Percentiles rank a stretch among this genome's conserved stretches.
phyloP scores from a whole-genome alignment of 2,329 filamentous ascomycete genomes.

The Nemania diffusa region DNA sequence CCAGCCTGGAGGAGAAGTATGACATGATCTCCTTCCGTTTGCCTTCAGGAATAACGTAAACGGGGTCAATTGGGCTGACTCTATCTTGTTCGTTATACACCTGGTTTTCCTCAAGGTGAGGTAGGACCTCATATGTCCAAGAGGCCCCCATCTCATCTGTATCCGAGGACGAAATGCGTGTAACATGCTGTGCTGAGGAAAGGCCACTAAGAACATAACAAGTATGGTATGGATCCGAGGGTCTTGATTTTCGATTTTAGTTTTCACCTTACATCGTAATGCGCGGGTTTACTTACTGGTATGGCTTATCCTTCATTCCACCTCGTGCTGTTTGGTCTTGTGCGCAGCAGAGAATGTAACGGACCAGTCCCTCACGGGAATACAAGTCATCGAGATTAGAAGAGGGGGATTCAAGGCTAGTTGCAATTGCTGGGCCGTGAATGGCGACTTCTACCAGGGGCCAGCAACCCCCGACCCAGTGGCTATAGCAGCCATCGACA shows the following conservation, averaged over 20 bases:
- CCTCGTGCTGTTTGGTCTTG: constrained; percentile 78
- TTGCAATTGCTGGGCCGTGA: constrained; percentile 57
- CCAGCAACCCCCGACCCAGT: constrained; percentile 98
- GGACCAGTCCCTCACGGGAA: constrained; percentile 83
- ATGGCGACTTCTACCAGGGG: constrained; percentile 85
- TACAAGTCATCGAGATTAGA: constrained; percentile 59
- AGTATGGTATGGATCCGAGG: constrained; percentile 89
- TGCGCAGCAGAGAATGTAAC: constrained; percentile 91
- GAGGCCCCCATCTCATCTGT: constrained; percentile 56
- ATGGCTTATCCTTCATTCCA: constrained; percentile 92
- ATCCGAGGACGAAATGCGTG: constrained; percentile 50
- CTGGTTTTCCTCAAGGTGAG: constrained; percentile 65
- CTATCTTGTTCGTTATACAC: constrained; percentile 78
- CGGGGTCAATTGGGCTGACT: constrained; percentile 78
- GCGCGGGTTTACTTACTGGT: constrained; percentile 70
- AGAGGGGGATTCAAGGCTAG: constrained; percentile 37
- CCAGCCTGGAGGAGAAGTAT: constrained; percentile 70
- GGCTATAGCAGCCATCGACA: constrained; percentile 97
- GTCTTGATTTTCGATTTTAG: constrained; percentile 56
- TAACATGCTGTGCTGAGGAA: constrained; percentile 79
- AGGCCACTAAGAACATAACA: constrained; percentile 91
- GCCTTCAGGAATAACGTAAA: constrained; percentile 83
- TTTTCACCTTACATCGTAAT: constrained; percentile 15
- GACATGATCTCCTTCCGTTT: constrained; percentile 71
- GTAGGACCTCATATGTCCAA: constrained; percentile 55